Conservation (phyloP, 768 basidiomycete species). For the Tricholoma saponaceum region DNA sequence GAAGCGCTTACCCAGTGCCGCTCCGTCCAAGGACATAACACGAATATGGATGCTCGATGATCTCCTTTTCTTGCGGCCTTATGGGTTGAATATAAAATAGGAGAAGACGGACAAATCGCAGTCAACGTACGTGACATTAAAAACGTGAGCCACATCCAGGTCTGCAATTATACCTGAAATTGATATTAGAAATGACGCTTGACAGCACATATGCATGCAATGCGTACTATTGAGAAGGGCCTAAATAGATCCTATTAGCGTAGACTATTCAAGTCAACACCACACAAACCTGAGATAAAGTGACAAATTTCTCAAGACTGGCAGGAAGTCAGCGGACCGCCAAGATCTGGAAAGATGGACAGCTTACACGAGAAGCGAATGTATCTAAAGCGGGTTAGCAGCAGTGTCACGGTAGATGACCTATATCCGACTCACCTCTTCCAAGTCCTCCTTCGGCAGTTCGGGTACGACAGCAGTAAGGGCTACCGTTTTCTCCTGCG, state of each 20-base stretch:
- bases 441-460: background rate
- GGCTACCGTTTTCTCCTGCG: background rate
- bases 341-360: conserved; percentile 1
- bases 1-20: conserved; percentile 54
- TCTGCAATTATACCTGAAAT: conserved; percentile 43
- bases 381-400: conserved; percentile 34
- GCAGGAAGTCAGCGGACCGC: background rate
- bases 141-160: conserved; percentile 38
- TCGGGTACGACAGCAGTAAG: background rate
- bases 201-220: background rate
- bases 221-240: conserved; percentile 1
- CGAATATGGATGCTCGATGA: conserved; percentile 53
- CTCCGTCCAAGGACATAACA: conserved; percentile 66
- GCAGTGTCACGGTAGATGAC: background rate
- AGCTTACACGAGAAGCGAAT: conserved; percentile 50
- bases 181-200: background rate
- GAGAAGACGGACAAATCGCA: background rate
- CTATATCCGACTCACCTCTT: background rate
- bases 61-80: conserved; percentile 45
- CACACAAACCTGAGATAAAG: conserved; percentile 32
- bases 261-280: background rate
- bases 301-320: conserved; percentile 42
- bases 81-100: background rate
- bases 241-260: conserved; percentile 18
- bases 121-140: conserved; percentile 34